Evolutionary conservation across 2,329 filamentous ascomycete species (phyloP).

Genomic region (Claviceps cyperi): DNA sequence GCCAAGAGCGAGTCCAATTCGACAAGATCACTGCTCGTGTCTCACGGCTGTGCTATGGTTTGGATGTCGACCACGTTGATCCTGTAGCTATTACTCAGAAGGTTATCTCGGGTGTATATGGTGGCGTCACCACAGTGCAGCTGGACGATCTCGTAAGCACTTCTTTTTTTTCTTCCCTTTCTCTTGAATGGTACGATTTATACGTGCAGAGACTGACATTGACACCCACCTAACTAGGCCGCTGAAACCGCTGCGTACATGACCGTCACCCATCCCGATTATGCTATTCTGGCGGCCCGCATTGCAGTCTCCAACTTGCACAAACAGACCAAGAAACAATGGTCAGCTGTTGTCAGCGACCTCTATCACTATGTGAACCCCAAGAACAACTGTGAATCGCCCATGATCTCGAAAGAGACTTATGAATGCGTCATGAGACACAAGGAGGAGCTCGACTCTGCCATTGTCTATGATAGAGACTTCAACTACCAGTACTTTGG

Average conservation of each 20-base stretch:
- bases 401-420: conserved; percentile 87
- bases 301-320: conserved; percentile 98
- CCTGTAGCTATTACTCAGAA: conserved; percentile 97
- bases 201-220: not conserved
- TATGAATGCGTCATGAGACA: conserved; percentile 93
- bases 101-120: conserved; percentile 98
- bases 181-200: not conserved
- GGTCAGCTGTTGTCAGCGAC: conserved; percentile 86
- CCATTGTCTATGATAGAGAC: conserved; percentile 97
- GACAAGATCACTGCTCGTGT: conserved; percentile 99
- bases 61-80: conserved; percentile 89
- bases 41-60: conserved; percentile 91
- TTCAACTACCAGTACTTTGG: conserved; percentile 99
- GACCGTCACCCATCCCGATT: conserved; percentile 98
- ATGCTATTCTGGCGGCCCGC: conserved; percentile 93
- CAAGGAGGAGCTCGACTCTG: conserved; percentile 93
- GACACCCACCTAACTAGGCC: conserved; percentile 41
- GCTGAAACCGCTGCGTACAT: conserved; percentile 99
- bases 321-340: conserved; percentile 99
- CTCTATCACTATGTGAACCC: conserved; percentile 95
- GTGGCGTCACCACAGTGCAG: conserved; percentile 91
- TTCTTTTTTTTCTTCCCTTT: not conserved
- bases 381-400: conserved; percentile 67
- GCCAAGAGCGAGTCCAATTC: conserved; percentile 99
- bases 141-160: conserved; percentile 76